Percentiles rank a stretch among this genome's conserved stretches.
These are phyloP conservation scores for Trypanosoma lewisi DNA, from an alignment of 208 protist genomes.

Conservation along the genomic window DNA sequence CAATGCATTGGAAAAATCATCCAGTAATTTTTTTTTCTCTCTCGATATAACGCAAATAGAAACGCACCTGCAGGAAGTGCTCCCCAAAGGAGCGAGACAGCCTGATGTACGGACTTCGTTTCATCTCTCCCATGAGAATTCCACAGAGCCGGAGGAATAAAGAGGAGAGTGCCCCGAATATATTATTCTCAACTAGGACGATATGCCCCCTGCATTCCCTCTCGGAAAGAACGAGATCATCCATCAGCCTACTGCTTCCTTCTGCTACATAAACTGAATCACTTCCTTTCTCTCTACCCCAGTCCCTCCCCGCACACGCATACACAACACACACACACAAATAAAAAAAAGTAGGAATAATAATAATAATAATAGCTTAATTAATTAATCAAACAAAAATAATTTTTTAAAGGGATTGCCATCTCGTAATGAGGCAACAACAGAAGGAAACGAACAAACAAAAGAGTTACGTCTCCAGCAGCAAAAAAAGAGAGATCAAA, in stretches of 20 bases:
- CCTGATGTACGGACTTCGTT: conserved; percentile 4
- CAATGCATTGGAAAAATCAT: background rate
- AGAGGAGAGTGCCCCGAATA: background rate
- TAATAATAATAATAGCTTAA: conserved; percentile 3
- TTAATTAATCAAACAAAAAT: no score
- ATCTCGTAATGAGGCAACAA: background rate
- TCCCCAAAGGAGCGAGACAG: background rate
- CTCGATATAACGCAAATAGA: background rate
- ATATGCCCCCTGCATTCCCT: conserved; percentile 13
- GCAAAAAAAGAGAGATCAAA: background rate
- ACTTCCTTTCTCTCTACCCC: background rate
- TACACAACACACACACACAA: background rate
- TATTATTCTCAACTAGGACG: conserved; percentile 1
- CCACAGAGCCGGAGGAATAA: background rate
- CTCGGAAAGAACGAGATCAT: conserved; percentile 16
- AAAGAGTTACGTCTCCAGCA: background rate
- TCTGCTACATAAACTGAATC: background rate
- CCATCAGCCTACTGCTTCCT: background rate
- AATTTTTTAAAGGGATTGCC: no score
- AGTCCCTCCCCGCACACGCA: background rate
- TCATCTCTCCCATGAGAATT: background rate
- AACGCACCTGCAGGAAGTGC: background rate
- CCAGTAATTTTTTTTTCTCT: background rate
- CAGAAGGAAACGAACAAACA: conserved; percentile 1
- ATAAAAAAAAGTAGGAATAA: conserved; percentile 18